Conservation (phyloP, 2,329 filamentous ascomycete species). For the Paecilomyces fulvus region DNA sequence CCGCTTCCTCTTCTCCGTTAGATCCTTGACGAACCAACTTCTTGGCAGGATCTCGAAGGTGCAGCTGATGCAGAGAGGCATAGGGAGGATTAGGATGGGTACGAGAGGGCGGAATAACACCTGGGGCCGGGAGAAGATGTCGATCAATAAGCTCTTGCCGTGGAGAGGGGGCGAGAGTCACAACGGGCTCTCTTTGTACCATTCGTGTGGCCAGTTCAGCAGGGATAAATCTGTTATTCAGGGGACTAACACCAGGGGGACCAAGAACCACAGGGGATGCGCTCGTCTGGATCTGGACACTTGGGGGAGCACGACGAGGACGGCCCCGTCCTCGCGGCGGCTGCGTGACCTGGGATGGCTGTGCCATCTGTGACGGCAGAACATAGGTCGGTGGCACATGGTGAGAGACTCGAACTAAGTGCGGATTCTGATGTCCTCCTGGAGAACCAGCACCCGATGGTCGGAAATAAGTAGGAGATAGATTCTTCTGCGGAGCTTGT, state of each 20-base stretch:
- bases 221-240: not conserved
- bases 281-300: not conserved
- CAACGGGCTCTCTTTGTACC: not conserved
- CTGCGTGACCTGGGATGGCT: not conserved
- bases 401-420: not conserved
- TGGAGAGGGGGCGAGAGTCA: not conserved
- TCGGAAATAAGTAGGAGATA: not conserved
- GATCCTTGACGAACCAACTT: constrained; percentile 16
- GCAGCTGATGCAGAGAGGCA: constrained; percentile 50
- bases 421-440: not conserved
- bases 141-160: constrained; percentile 1
- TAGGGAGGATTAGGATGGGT: constrained; percentile 37
- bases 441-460: not conserved
- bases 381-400: not conserved
- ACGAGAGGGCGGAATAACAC: constrained; percentile 25
- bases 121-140: constrained; percentile 29
- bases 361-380: not conserved
- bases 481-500: not conserved
- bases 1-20: constrained; percentile 14
- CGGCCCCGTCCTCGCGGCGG: not conserved
- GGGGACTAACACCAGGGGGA: not conserved
- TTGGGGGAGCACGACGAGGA: not conserved
- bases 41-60: constrained; percentile 47
- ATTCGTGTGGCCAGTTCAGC: not conserved
- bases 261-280: not conserved